phyloP scores from a whole-genome alignment of 2,329 filamentous ascomycete genomes.

The Plectosphaerella sp. region DNA sequence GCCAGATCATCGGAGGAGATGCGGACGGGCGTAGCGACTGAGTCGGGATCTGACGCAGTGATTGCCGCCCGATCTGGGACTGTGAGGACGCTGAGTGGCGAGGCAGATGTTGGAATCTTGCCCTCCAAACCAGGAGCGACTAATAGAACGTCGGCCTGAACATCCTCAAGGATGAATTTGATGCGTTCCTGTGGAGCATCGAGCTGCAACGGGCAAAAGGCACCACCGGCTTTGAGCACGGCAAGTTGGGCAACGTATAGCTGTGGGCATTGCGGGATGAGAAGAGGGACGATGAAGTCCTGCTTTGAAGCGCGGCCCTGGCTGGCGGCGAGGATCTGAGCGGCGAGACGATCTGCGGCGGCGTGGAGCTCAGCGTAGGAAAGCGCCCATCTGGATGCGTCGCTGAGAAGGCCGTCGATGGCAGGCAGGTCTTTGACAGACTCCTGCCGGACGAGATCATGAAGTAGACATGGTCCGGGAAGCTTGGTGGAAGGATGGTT shows the following conservation, averaged over 20 bases:
- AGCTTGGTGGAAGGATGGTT: slow-evolving; percentile 37
- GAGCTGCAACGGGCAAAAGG: slow-evolving; percentile 79
- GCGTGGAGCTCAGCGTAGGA: slow-evolving; percentile 62
- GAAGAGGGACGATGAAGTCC: slow-evolving; percentile 60
- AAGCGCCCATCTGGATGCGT: slow-evolving; percentile 39
- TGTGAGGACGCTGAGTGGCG: slow-evolving; percentile 25
- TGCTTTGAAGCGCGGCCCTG: background rate
- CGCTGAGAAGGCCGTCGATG: slow-evolving; percentile 57
- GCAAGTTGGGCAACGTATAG: slow-evolving; percentile 76
- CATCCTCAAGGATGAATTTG: slow-evolving; percentile 75
- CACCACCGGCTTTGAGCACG: slow-evolving; percentile 74
- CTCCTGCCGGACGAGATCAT: slow-evolving; percentile 53
- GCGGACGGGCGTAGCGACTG: background rate
- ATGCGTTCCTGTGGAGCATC: slow-evolving; percentile 75
- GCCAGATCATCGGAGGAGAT: slow-evolving; percentile 49
- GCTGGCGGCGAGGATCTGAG: slow-evolving; percentile 17
- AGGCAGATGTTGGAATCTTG: background rate
- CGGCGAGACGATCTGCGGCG: slow-evolving; percentile 51
- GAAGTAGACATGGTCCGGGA: slow-evolving; percentile 40
- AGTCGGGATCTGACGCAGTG: background rate
- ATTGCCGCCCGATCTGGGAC: slow-evolving; percentile 23
- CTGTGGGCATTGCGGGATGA: slow-evolving; percentile 71
- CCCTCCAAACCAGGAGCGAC: slow-evolving; percentile 47
- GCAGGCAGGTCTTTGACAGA: slow-evolving; percentile 37
- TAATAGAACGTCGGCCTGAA: slow-evolving; percentile 64